Conservation (phyloP, 441 rosid species). For the Syzygium malaccense region DNA sequence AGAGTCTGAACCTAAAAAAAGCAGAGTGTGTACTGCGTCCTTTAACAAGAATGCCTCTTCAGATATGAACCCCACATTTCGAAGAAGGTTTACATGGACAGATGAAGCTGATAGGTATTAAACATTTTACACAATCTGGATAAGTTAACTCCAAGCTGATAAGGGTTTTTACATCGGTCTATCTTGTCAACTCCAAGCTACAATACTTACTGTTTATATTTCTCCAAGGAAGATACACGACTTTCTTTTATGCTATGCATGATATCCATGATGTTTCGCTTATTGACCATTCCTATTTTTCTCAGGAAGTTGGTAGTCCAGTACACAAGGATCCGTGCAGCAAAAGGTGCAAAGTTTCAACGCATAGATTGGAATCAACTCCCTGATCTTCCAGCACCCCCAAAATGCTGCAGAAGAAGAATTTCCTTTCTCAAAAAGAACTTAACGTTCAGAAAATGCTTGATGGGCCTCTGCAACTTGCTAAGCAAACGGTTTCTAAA, state of each 20-base stretch:
- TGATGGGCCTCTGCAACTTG: conserved; percentile 77
- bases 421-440: conserved; percentile 50
- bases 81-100: conserved; percentile 72
- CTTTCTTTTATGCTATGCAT: not conserved
- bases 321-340: conserved; percentile 65
- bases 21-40: conserved; percentile 31
- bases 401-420: conserved; percentile 61
- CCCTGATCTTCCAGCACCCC: conserved; percentile 71
- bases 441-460: conserved; percentile 47
- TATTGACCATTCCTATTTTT: not conserved
- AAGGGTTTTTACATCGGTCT: not conserved
- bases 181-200: not conserved
- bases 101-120: conserved; percentile 81
- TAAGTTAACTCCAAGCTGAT: not conserved
- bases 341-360: conserved; percentile 75
- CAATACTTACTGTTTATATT: not conserved
- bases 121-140: not conserved
- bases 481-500: conserved; percentile 65
- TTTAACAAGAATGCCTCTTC: conserved; percentile 34
- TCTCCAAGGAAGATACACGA: not conserved
- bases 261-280: not conserved
- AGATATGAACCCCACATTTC: conserved; percentile 40
- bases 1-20: conserved; percentile 34
- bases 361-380: conserved; percentile 69
- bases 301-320: conserved; percentile 76